Conservation (phyloP, 176 grass and related monocot genomes). For the Oryza punctata region DNA sequence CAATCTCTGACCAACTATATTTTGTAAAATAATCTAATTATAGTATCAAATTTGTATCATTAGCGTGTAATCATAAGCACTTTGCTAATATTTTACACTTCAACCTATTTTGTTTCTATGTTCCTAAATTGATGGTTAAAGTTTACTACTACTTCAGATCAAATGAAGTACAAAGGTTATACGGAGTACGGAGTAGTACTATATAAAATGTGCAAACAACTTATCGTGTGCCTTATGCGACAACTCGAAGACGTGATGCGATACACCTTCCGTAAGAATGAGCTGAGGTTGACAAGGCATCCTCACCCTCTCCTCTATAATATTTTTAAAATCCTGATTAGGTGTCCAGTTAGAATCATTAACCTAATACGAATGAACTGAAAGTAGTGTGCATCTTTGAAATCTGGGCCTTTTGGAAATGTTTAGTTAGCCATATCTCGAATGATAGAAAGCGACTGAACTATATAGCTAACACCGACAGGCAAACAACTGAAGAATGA, state of each 20-base stretch:
- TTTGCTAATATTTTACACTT: too few relatives aligned
- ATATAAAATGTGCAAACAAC: background rate
- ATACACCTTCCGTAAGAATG: background rate
- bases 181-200: too few relatives aligned
- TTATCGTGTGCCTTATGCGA: background rate
- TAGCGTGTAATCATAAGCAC: too few relatives aligned
- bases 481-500: background rate
- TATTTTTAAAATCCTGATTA: background rate
- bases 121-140: too few relatives aligned
- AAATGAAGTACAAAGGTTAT: too few relatives aligned
- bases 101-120: too few relatives aligned
- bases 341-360: background rate
- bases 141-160: too few relatives aligned
- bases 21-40: too few relatives aligned
- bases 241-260: background rate
- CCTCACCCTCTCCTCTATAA: background rate
- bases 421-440: background rate
- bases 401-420: background rate
- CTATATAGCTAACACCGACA: background rate
- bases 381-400: background rate
- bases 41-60: too few relatives aligned
- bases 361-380: background rate
- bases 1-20: too few relatives aligned
- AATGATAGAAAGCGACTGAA: background rate
- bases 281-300: background rate